Conservation (phyloP, 1,284 basidiomycete species). For the Taiwanofungus camphoratus region DNA sequence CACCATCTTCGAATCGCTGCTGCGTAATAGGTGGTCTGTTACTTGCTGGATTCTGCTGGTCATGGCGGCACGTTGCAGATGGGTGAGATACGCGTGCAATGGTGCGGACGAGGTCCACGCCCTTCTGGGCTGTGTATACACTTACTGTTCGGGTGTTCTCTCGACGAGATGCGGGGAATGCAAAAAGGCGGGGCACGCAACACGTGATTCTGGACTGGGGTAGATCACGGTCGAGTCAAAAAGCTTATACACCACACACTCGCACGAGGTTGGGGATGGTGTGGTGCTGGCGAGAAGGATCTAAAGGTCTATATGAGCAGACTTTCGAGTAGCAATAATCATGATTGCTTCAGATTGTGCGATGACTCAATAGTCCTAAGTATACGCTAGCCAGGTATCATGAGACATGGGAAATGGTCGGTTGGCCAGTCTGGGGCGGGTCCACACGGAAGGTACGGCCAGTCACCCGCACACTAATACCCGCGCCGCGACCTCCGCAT, state of each 20-base stretch:
- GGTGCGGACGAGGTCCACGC: neutral
- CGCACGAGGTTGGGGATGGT: too few species aligned
- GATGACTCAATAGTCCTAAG: conserved; percentile 1
- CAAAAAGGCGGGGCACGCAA: neutral
- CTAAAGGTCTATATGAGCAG: too few species aligned
- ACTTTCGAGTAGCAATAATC: too few species aligned
- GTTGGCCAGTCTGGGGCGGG: neutral
- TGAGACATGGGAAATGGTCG: neutral
- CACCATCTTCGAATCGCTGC: conserved; percentile 19
- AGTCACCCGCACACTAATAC: too few species aligned
- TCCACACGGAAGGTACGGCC: too few species aligned
- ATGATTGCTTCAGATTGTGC: too few species aligned
- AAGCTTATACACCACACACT: too few species aligned
- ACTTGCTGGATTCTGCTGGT: conserved; percentile 26
- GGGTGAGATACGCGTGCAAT: neutral
- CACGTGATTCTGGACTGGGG: too few species aligned
- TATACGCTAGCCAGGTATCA: too few species aligned
- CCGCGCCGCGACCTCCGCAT: too few species aligned
- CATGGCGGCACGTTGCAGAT: conserved; percentile 17
- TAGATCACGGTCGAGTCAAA: too few species aligned
- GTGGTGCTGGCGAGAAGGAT: too few species aligned
- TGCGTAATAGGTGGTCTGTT: conserved; percentile 19
- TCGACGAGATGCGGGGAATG: neutral
- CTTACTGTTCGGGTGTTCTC: conserved; percentile 2
- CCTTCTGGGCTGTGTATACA: neutral